These are phyloP conservation scores for Cystoderma amianthinum DNA, from an alignment of 768 basidiomycete species.

Conservation along the genomic window DNA sequence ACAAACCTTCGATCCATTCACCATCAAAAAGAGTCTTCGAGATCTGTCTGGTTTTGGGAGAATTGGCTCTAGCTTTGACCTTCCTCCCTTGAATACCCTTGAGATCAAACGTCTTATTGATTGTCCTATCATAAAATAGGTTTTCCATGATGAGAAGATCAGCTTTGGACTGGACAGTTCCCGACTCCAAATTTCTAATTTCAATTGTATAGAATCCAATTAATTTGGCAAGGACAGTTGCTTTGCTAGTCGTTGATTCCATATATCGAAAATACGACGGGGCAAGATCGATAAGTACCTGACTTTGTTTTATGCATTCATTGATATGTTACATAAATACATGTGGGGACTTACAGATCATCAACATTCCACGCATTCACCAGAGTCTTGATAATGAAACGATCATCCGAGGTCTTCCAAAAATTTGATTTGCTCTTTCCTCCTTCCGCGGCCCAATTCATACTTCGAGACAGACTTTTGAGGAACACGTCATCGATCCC, in stretches of 20 bases:
- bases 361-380: constrained; percentile 86
- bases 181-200: constrained; percentile 66
- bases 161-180: constrained; percentile 54
- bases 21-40: constrained; percentile 69
- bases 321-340: constrained; percentile 1
- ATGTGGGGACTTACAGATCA: constrained; percentile 67
- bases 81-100: constrained; percentile 80
- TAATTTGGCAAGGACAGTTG: constrained; percentile 72
- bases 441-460: constrained; percentile 69
- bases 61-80: constrained; percentile 39
- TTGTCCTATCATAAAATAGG: constrained; percentile 64
- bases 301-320: constrained; percentile 41
- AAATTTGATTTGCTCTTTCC: constrained; percentile 80
- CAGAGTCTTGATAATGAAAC: constrained; percentile 80
- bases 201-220: constrained; percentile 80
- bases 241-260: constrained; percentile 56
- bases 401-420: constrained; percentile 74
- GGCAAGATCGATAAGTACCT: constrained; percentile 70
- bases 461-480: constrained; percentile 50
- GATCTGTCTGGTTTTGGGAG: constrained; percentile 21
- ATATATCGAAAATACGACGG: constrained; percentile 79
- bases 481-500: constrained; percentile 57
- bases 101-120: constrained; percentile 69
- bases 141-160: constrained; percentile 87
- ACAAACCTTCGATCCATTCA: constrained; percentile 77